phyloP scores from a whole-genome alignment of 371 early-diverging fungal species.

The Rhizomucor pusillus region DNA sequence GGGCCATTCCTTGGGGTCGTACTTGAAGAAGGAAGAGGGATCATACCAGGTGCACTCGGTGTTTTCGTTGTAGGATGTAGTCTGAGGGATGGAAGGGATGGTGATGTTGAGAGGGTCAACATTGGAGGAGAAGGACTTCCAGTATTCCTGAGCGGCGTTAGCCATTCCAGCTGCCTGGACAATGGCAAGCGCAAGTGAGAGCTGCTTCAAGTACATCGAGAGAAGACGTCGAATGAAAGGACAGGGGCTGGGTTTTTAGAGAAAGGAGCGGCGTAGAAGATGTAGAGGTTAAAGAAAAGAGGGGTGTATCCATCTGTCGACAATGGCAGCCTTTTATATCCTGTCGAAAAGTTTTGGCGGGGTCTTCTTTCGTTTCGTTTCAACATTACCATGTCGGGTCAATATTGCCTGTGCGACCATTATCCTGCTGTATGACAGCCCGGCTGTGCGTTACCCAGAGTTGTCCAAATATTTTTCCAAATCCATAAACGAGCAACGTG shows the following conservation, averaged over 20 bases:
- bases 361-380: no score
- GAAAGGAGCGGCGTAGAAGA: not conserved
- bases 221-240: not conserved
- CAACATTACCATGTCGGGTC: no score
- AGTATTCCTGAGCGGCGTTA: slow-evolving; percentile 17
- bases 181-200: slow-evolving; percentile 15
- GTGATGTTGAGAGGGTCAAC: slow-evolving; percentile 30
- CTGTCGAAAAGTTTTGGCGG: no score
- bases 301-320: not conserved
- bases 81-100: slow-evolving; percentile 42
- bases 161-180: slow-evolving; percentile 7
- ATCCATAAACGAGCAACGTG: no score
- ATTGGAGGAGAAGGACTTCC: slow-evolving; percentile 18
- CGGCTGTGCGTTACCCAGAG: no score
- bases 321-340: no score
- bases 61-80: slow-evolving; percentile 24
- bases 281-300: not conserved
- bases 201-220: slow-evolving; percentile 21
- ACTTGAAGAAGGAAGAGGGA: slow-evolving; percentile 12
- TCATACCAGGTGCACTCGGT: slow-evolving; percentile 23
- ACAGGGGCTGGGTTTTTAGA: not conserved
- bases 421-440: no score
- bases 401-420: no score
- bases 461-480: no score
- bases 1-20: slow-evolving; percentile 25